Evolutionary conservation across 805 yeast species (phyloP).

Genomic region (Wickerhamiella azymoides): DNA sequence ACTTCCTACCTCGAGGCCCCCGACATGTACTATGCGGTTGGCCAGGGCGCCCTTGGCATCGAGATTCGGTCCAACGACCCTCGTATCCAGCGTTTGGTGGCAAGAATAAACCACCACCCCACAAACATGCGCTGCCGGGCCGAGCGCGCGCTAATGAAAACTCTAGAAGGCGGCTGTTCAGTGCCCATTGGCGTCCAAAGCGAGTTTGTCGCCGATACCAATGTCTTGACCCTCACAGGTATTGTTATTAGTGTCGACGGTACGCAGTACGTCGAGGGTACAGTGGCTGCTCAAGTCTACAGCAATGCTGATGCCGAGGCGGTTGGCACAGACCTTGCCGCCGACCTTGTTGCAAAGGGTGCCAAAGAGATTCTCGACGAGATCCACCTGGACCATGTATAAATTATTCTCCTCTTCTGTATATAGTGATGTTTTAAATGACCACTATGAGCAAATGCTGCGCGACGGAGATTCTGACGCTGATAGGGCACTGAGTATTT

Average conservation of each 20-base stretch:
- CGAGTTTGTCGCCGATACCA: conserved; percentile 34
- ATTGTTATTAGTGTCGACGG: conserved; percentile 84
- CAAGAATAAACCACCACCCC: conserved; percentile 47
- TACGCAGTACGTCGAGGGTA: conserved; percentile 46
- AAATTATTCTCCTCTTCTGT: background rate
- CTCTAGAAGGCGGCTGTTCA: conserved; percentile 94
- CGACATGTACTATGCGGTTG: conserved; percentile 89
- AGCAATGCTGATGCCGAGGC: conserved; percentile 47
- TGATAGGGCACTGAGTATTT: too few relatives aligned
- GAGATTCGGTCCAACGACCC: conserved; percentile 68
- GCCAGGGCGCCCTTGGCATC: conserved; percentile 96
- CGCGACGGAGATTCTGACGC: too few relatives aligned
- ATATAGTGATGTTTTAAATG: background rate
- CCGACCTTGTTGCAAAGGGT: conserved; percentile 52
- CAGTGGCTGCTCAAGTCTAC: conserved; percentile 29
- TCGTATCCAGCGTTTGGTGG: conserved; percentile 43
- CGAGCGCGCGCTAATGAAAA: conserved; percentile 75
- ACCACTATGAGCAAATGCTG: too few relatives aligned
- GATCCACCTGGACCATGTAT: conserved; percentile 36
- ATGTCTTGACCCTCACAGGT: conserved; percentile 43
- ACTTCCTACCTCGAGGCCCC: conserved; percentile 55
- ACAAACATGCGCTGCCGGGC: conserved; percentile 70
- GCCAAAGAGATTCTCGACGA: conserved; percentile 72
- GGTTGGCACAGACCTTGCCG: conserved; percentile 61
- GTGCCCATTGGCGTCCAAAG: conserved; percentile 90